phyloP scores from a whole-genome alignment of 768 basidiomycete species.

The Phylloporus sp. region DNA sequence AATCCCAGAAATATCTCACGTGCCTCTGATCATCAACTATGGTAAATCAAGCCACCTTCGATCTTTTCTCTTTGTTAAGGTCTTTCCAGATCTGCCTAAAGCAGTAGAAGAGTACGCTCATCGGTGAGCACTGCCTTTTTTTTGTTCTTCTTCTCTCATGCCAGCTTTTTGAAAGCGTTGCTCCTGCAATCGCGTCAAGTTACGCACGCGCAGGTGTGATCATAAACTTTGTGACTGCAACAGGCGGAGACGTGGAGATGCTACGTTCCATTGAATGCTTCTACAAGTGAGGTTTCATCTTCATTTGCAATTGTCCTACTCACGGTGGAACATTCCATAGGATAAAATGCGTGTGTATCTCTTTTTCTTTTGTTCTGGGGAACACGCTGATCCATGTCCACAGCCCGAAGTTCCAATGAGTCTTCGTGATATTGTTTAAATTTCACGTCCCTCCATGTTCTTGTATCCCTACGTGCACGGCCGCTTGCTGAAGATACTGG shows the following conservation, averaged over 20 bases:
- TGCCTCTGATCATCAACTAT: constrained; percentile 94
- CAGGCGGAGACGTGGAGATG: constrained; percentile 98
- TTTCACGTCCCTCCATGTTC: constrained; percentile 43
- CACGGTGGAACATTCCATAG: constrained; percentile 32
- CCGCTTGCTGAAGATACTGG: constrained; percentile 32
- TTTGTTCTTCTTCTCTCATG: constrained; percentile 4
- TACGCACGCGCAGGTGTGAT: constrained; percentile 87
- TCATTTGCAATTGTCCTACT: constrained; percentile 5
- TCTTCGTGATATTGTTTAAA: constrained; percentile 84
- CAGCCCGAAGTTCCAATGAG: constrained; percentile 90
- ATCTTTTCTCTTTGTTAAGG: constrained; percentile 4
- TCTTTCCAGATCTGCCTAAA: constrained; percentile 70
- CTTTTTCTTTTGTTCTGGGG: not conserved
- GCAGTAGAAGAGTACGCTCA: constrained; percentile 97
- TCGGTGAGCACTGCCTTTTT: constrained; percentile 47
- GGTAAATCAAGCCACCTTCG: constrained; percentile 39
- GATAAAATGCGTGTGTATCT: constrained; percentile 88
- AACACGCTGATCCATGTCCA: constrained; percentile 21
- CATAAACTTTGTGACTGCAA: constrained; percentile 95
- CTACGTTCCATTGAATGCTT: constrained; percentile 97
- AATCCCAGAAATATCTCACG: constrained; percentile 80
- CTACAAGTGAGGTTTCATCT: constrained; percentile 65
- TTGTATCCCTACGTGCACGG: constrained; percentile 80
- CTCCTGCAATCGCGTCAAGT: constrained; percentile 78
- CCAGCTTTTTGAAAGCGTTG: constrained; percentile 48